Evolutionary conservation across 1,284 basidiomycete species (phyloP), one percentile per base, ranked within the genome.

Genomic region (Sphaerobolus stellatus): DNA sequence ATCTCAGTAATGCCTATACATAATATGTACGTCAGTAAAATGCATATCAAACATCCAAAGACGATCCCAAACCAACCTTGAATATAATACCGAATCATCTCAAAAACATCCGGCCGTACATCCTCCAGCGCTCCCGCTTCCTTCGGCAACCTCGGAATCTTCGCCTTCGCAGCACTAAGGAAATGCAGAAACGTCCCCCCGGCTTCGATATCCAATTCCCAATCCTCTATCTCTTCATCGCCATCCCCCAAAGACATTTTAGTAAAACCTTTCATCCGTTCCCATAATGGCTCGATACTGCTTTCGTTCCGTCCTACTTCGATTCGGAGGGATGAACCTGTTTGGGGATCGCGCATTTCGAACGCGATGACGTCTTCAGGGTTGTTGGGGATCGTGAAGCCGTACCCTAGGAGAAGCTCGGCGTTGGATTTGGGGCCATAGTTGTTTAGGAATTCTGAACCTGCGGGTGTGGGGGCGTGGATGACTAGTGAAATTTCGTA

Each of bases 341-440:
- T 3, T 52, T 40, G 59, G 45, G 52, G 59, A 48, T 67, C 62
- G 2, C 84, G 81, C 13, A 95, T 74, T 56, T 86, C 86, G 29
- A 96, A 80, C 1, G 89, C 76, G 56, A 94, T 87, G 1, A 87
- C 87, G 66, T 95, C 93, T 62, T 94, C 90, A 0, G 88, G 88
- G 62, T 95, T 94, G 27, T 78, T 62, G 1, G 77, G 71, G 2
- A 94, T 67, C 1, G 88, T 82, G 69, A 96, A 97, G 1, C 93
- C 93, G 65, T 95, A 96, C 2, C 88, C 90, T 3, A 96, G 78
- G 45, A 96, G 82, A 29, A 96, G 79, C 66, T 94, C 90, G 24
- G 91, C 80, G 68, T 94, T 95, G 0, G 92, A 84, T 68, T 92
- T 93, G 0, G 82, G 78, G 0, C 90, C 91, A 64, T 92, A 92